These are phyloP conservation scores for Clitopilus passeckerianus DNA, from an alignment of 768 basidiomycete species.

Conservation along the genomic window DNA sequence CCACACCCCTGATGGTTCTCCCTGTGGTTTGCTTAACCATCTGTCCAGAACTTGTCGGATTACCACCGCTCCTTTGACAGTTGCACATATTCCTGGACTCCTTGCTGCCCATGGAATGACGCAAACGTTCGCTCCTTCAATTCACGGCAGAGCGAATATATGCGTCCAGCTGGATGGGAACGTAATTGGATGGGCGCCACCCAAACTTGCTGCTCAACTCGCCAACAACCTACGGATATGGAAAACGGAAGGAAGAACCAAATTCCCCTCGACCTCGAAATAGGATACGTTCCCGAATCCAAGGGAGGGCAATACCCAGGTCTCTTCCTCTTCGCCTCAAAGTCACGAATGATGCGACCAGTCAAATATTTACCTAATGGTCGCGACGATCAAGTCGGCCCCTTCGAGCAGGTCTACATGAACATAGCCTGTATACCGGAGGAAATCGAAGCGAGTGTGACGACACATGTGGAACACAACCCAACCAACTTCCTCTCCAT, in stretches of 20 bases:
- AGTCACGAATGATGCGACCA: slow-evolving; percentile 95
- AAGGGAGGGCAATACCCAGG: slow-evolving; percentile 97
- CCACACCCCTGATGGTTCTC: slow-evolving; percentile 97
- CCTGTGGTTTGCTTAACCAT: slow-evolving; percentile 97
- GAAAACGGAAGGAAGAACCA: slow-evolving; percentile 86
- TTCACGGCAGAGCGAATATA: slow-evolving; percentile 79
- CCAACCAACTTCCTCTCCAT: slow-evolving; percentile 97
- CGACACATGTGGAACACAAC: slow-evolving; percentile 90
- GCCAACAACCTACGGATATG: slow-evolving; percentile 85
- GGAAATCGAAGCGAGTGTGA: slow-evolving; percentile 72
- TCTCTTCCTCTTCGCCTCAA: slow-evolving; percentile 83
- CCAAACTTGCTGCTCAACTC: slow-evolving; percentile 67
- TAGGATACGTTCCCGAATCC: slow-evolving; percentile 84
- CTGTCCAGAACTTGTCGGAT: slow-evolving; percentile 92
- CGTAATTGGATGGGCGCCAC: slow-evolving; percentile 90
- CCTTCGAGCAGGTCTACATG: slow-evolving; percentile 99
- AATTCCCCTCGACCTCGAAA: slow-evolving; percentile 90
- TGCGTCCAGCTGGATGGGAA: slow-evolving; percentile 95
- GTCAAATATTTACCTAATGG: slow-evolving; percentile 89
- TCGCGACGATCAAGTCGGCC: slow-evolving; percentile 82
- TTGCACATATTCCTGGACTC: slow-evolving; percentile 75
- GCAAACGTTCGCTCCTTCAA: slow-evolving; percentile 71
- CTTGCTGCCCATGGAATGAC: slow-evolving; percentile 93
- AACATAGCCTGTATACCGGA: slow-evolving; percentile 90
- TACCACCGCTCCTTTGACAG: slow-evolving; percentile 69